Base-by-base conservation (phyloP, 1,284 basidiomycete genomes). In the Cryptococcus sp. region DNA sequence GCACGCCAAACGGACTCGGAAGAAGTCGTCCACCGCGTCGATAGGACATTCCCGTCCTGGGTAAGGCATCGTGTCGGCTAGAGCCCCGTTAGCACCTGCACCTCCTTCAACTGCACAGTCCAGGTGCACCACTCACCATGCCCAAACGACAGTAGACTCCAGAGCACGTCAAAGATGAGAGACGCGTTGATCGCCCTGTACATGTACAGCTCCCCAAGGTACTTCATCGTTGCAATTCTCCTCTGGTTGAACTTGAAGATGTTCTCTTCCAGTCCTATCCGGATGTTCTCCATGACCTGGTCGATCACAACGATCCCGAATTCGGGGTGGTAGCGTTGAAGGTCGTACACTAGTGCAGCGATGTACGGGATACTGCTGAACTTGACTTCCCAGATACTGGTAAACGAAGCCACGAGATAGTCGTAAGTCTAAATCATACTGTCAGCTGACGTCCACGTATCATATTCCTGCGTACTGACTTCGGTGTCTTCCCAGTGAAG, bases 141-240 rank as follows among this genome's bases (percentile, higher is more conserved):
- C 1, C 94, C 95, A 69, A 96, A 98, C 0, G 91, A 95, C n/a
- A 92, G 86, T 40, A 98, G 76, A 11, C 87, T 88, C 96, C 96
- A 98, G 1, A 99, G 79, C 0, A 87, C 89, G 69, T 98, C 94
- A 61, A 98, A 96, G 40, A 98, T 82, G 69, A 98, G 85, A 3
- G 85, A 81, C 7, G 91, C 92, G 65, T 88, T 88, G 67, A 98
- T 80, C 23, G 97, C 81, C n/a, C 95, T 85, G 73, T 96, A 98
- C 75, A 96, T 98, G 77, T 98, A 98, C 47, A 98, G 79, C 78
- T 98, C 96, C 47, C 95, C 96, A 2, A 98, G 83, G 74, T 94
- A 98, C 75, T 93, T 95, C 66, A 93, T 83, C 0, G 88, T 87
- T 0, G 96, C 88, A 44, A 98, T 82, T 52, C 96, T 82, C 61